Evolutionary conservation across 2,329 filamentous ascomycete species (phyloP), one percentile per base, ranked within the genome.

Genomic region (Arthrinium phaeospermum): DNA sequence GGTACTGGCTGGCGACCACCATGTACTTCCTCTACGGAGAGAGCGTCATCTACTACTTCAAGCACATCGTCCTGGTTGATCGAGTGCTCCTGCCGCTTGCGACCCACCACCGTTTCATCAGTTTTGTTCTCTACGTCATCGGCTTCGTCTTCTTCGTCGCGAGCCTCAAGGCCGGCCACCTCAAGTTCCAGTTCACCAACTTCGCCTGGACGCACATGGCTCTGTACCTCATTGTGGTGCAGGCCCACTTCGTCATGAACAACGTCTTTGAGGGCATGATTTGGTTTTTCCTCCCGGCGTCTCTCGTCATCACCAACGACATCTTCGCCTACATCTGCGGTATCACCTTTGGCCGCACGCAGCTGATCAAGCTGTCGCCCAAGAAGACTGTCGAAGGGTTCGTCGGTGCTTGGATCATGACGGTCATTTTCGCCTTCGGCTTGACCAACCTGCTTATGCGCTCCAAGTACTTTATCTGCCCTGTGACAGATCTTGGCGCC

Each of bases 151-250:
- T 98, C 87, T 99, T 99, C 81, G 96, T 99, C 78, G 93, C 91
- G 68, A 97, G 96, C 12, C 90, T 99, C 71, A 94, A 98, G 83
- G 96, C 97, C 77, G 95, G 96, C 57, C 94, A 98, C 84, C 98
- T 98, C 87, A 94, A 93, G 82, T 98, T 99, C 85, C 96, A 99
- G 84, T 99, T 99, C 85, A 98, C 95, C 74, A 96, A 99, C 83
- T 99, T 98, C 80, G 96, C 95, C 71, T 99, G 96, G 96, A 98
- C 96, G 19, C 96, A 99, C 83, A 98, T 99, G 95, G 96, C 97
- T 6, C 90, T 99, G 27, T 98, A 97, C 86, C 88, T 99, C 79
- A 98, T 99, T 79, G 96, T 98, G 51, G 95, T 98, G 7, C 95
- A 99, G 83, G 95, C 96, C 19, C 96, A 99, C 82, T 99, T 99